phyloP scores from a whole-genome alignment of 306 rosid genomes.

The Glycine latifolia region DNA sequence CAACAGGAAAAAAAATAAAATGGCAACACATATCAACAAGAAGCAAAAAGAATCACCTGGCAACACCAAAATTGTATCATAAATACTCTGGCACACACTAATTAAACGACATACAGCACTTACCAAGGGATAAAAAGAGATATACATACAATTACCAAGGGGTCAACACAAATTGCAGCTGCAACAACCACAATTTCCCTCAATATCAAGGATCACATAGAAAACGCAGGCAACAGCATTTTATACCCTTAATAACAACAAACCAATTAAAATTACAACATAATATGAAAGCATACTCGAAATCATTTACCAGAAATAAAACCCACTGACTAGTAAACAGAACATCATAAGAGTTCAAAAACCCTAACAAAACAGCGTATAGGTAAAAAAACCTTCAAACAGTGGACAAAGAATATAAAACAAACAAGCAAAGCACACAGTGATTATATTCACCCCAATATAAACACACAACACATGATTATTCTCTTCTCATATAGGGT shows the following conservation, averaged over 20 bases:
- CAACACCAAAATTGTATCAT: not conserved
- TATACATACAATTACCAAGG: too few relatives aligned
- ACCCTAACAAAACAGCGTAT: not conserved
- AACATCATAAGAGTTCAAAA: not conserved
- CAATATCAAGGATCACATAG: not conserved
- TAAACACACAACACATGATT: not conserved
- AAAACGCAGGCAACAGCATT: not conserved
- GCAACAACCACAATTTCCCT: not conserved
- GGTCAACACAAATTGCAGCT: not conserved
- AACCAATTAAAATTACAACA: not conserved
- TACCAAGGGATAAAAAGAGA: too few relatives aligned
- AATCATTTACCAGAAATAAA: not conserved
- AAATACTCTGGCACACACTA: not conserved
- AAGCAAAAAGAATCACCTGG: not conserved
- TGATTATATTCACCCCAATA: not conserved
- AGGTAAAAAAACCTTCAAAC: not conserved
- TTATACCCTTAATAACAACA: not conserved
- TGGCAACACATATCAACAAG: not conserved
- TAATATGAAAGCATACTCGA: not conserved
- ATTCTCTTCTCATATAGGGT: not conserved
- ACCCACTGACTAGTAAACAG: not conserved
- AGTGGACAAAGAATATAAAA: not conserved
- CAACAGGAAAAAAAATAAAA: not conserved
- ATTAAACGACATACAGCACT: not conserved
- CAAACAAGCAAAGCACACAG: not conserved